Percentiles rank a stretch among this genome's conserved stretches.
Conservation (phyloP, 1,284 basidiomycete genomes). For the Ceratobasidium sp. region DNA sequence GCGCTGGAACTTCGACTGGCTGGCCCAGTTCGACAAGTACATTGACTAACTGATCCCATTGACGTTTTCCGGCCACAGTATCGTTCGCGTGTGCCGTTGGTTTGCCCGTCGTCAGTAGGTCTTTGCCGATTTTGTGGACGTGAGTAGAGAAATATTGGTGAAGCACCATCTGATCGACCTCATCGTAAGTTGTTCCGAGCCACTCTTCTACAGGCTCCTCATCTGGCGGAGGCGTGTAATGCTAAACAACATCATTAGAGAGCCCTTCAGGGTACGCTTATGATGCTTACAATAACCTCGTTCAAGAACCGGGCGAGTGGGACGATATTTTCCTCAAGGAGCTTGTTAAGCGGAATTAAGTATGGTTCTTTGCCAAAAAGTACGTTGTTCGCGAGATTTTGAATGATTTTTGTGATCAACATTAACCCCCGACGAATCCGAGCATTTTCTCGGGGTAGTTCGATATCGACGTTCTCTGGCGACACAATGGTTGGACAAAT, state of each 20-base stretch:
- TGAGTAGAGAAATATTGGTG: conserved; percentile 83
- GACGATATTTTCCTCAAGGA: conserved; percentile 77
- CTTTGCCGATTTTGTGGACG: conserved; percentile 84
- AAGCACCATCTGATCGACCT: conserved; percentile 79
- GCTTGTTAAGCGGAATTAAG: conserved; percentile 82
- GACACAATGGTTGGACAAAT: conserved; percentile 81
- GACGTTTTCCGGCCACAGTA: conserved; percentile 62
- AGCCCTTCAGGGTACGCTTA: conserved; percentile 25
- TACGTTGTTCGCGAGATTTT: conserved; percentile 92
- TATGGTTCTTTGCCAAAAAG: conserved; percentile 88
- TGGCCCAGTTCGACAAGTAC: conserved; percentile 79
- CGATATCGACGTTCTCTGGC: conserved; percentile 84
- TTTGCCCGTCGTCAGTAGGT: conserved; percentile 60
- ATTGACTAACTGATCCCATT: conserved; percentile 78
- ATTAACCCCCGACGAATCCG: conserved; percentile 77
- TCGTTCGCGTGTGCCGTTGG: conserved; percentile 18
- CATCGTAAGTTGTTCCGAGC: conserved; percentile 76
- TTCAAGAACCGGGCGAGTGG: conserved; percentile 84
- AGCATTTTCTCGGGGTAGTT: conserved; percentile 67
- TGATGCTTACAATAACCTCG: conserved; percentile 69
- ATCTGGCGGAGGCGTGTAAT: conserved; percentile 26
- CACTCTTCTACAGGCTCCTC: conserved; percentile 61
- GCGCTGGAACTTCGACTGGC: conserved; percentile 68
- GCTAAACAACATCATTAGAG: not conserved
- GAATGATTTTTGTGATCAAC: conserved; percentile 88